A percentile compares a stretch with the other conserved stretches of the same genome.
These are phyloP conservation scores for Solanum arcanum DNA, from an alignment of 257 asterid species.

Conservation along the genomic window DNA sequence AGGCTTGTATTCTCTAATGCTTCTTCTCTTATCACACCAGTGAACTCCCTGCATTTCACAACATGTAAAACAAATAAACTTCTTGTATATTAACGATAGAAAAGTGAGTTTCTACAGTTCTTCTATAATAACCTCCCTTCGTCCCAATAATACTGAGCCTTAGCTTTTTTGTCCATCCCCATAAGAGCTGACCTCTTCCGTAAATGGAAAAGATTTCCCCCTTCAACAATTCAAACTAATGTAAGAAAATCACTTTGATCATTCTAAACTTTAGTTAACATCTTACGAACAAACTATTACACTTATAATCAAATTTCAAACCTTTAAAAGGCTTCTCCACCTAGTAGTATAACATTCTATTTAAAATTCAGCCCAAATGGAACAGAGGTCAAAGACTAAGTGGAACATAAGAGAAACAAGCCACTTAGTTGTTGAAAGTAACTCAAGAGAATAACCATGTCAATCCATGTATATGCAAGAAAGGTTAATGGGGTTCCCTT, in stretches of 20 bases:
- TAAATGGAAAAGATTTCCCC: background rate
- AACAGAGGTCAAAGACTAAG: background rate
- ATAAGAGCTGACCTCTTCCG: background rate
- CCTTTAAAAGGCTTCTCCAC: background rate
- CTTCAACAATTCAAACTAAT: background rate
- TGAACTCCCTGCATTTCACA: constrained; percentile 66
- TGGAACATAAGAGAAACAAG: background rate
- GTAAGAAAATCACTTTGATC: background rate
- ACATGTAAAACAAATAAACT: background rate
- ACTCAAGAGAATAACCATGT: background rate
- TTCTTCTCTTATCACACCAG: constrained; percentile 96
- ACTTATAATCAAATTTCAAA: background rate
- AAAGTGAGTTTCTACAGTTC: background rate
- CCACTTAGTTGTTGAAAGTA: background rate
- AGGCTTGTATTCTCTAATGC: constrained; percentile 55
- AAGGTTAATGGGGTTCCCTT: background rate
- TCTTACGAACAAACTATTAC: background rate
- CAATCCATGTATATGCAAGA: background rate
- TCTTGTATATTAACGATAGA: background rate
- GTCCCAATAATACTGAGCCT: background rate
- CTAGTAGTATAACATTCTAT: background rate
- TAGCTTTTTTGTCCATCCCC: background rate
- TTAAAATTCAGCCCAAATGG: background rate
- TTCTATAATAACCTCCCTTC: background rate
- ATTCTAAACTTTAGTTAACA: background rate